These are phyloP conservation scores for Ambrosia hybrid DNA, from an alignment of 140 eudicot species.

Conservation along the genomic window DNA sequence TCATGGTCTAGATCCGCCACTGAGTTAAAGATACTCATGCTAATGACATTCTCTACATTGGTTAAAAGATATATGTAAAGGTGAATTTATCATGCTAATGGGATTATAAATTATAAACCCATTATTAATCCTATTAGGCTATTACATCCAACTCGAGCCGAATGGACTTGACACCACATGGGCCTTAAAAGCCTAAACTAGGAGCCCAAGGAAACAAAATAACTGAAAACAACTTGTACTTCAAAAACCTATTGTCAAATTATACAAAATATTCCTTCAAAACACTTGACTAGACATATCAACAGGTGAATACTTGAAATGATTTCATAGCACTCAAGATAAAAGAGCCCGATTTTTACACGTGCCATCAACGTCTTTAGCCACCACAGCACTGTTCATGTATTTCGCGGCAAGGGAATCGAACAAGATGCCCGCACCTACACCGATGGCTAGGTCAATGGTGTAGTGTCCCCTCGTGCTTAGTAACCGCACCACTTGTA, in stretches of 20 bases:
- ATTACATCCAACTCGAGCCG: too few relatives aligned
- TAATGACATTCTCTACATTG: too few relatives aligned
- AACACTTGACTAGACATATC: slow-evolving; percentile 1
- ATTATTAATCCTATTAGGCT: too few relatives aligned
- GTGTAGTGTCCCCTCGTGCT: slow-evolving; percentile 93
- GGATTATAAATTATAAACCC: too few relatives aligned
- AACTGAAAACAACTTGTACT: not conserved
- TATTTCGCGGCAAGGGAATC: slow-evolving; percentile 81
- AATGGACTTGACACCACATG: not conserved
- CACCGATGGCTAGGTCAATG: slow-evolving; percentile 87
- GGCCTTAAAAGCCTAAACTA: not conserved
- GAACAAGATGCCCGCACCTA: slow-evolving; percentile 87
- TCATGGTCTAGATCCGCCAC: too few relatives aligned
- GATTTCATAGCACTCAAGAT: slow-evolving; percentile 13
- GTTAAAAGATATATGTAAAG: too few relatives aligned
- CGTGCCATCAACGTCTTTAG: slow-evolving; percentile 17
- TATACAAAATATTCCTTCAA: not conserved
- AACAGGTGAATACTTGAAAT: not conserved
- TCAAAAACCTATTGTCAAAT: slow-evolving; percentile 13
- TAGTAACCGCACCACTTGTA: slow-evolving; percentile 66
- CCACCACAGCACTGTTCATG: slow-evolving; percentile 22
- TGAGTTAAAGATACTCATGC: too few relatives aligned
- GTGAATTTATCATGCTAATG: too few relatives aligned
- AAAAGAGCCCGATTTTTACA: not conserved
- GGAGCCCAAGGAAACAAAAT: not conserved